Conservation (phyloP, 345 rosid species). For the Arabidopsis suecica region DNA sequence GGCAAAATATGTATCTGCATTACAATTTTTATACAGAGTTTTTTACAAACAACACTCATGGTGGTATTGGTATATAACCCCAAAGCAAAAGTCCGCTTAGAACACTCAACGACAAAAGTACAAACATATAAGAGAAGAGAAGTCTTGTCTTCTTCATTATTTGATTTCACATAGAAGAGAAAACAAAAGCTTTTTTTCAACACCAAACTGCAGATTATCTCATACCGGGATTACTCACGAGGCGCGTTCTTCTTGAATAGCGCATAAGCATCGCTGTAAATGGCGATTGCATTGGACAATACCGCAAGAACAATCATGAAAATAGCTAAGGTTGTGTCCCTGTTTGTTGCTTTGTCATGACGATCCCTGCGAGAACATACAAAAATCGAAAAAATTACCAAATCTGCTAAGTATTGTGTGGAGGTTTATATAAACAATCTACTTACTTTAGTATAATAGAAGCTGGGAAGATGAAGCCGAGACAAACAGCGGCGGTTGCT, state of each 20-base stretch:
- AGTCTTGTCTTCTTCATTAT: constrained; percentile 38
- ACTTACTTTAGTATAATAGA: constrained; percentile 58
- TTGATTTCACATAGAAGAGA: constrained; percentile 21
- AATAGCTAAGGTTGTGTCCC: constrained; percentile 53
- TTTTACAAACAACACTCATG: constrained; percentile 30
- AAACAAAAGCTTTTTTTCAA: constrained; percentile 5
- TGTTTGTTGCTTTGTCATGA: constrained; percentile 54
- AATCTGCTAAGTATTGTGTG: not conserved
- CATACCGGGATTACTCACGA: constrained; percentile 33
- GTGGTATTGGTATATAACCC: not conserved
- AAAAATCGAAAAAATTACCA: not conserved
- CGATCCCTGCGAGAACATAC: constrained; percentile 52
- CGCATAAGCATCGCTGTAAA: constrained; percentile 65
- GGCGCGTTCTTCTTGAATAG: constrained; percentile 50
- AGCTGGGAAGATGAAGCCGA: constrained; percentile 71
- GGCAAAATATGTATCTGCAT: not conserved
- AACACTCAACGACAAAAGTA: constrained; percentile 30
- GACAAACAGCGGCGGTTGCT: constrained; percentile 71
- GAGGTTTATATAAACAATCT: not conserved
- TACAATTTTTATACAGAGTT: constrained; percentile 37
- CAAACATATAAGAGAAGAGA: constrained; percentile 24
- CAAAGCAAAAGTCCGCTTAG: constrained; percentile 30
- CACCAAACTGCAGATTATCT: not conserved
- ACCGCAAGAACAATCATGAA: constrained; percentile 69
- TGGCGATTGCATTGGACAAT: constrained; percentile 58